These are phyloP conservation scores for Xylaria flabelliformis DNA, from an alignment of 495 filamentous ascomycete species.

Conservation along the genomic window DNA sequence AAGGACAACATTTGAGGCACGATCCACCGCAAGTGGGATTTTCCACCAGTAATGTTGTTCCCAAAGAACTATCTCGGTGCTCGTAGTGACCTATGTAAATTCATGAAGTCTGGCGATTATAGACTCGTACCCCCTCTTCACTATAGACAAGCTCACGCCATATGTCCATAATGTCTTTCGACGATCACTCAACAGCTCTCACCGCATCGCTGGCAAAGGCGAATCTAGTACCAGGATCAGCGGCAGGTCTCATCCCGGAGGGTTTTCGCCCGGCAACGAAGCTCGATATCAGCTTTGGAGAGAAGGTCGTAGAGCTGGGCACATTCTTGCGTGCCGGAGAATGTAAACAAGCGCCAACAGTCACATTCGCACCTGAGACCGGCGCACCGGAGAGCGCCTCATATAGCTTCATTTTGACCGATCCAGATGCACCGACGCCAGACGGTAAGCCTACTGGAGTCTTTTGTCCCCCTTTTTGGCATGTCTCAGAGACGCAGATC, in stretches of 20 bases:
- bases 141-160: neutral
- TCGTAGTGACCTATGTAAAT: neutral
- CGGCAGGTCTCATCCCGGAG: conserved; percentile 33
- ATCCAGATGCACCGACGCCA: conserved; percentile 41
- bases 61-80: neutral
- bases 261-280: conserved; percentile 33
- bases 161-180: conserved; percentile 13
- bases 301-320: conserved; percentile 29
- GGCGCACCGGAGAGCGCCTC: conserved; percentile 15
- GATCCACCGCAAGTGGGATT: conserved; percentile 12
- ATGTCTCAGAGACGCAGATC: no score
- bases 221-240: conserved; percentile 34
- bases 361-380: conserved; percentile 29
- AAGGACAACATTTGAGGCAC: neutral
- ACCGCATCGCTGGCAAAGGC: conserved; percentile 30
- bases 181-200: conserved; percentile 23
- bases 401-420: conserved; percentile 35
- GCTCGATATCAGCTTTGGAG: conserved; percentile 31
- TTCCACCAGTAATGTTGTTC: conserved; percentile 26
- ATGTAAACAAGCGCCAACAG: conserved; percentile 31
- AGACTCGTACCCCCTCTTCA: neutral
- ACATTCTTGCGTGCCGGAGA: conserved; percentile 36
- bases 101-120: neutral
- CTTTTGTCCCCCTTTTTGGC: no score
- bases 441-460: conserved; percentile 19